Evolutionary conservation across 1,139 yeast genomes (phyloP), one percentile per base, ranked within the genome.

Genomic region (Lipomyces yarrowii): DNA sequence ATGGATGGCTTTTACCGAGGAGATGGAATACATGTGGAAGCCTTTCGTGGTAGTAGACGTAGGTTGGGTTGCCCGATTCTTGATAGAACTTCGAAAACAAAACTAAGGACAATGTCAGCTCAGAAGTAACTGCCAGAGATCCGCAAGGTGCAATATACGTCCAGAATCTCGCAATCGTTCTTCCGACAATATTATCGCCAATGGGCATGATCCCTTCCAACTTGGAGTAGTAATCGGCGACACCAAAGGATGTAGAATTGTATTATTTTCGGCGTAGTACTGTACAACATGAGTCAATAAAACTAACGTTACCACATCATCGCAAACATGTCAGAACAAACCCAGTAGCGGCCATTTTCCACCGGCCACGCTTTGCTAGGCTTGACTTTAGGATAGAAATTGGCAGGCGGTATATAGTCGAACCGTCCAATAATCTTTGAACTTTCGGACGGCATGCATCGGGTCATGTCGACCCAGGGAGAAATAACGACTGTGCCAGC

Each of bases 401-500:
- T 61, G 4, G 64, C 60, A 13, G 67, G 59, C 6, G 72, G 72
- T 13, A 70, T 48, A 60, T 70, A 70, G 59, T 70, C 72, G 33
- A 61, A 67, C 32, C 61, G 56, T 37, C 55, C 66, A 10, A 65
- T 68, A 2, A 42, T 60, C 59, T 62, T 60, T 15, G 69, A 62
- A 48, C 57, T 33, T 39, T 67, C 69, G n/a, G 72, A 68, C 7
- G 72, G 72, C 58, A 70, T 59, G 51, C 68, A 57, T 37, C 71
- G 70, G 15, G 70, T 68, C 60, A 65, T 67, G 60, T 70, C 72
- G 39, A 67, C 70, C 67, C 66, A 70, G 0, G 72, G 72, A 8
- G 72, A 67, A 21, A 70, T 61, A 21, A 63, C 61, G 32, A 70
- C 64, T 35, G 59, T 39, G n/a, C 71, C 72, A 5, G 70, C 71